Conservation (phyloP, 208 protist species). For the Trypanosoma cruzi region DNA sequence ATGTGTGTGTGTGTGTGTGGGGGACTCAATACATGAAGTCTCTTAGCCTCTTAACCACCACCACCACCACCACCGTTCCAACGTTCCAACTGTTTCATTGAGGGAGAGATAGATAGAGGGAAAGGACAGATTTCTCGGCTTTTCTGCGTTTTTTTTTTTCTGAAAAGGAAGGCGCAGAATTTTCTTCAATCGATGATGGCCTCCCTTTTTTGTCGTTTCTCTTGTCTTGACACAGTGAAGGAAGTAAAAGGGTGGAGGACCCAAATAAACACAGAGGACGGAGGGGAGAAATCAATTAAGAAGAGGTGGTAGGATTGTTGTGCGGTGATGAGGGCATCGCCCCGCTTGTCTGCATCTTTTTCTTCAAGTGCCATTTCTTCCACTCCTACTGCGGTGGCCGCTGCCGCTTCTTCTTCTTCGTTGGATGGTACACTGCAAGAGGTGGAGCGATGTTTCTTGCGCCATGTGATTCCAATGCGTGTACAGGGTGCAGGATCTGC, state of each 20-base stretch:
- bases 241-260: neutral
- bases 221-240: neutral
- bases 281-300: neutral
- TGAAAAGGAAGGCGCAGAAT: neutral
- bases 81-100: neutral
- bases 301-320: neutral
- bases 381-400: neutral
- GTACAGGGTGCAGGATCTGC: conserved; percentile 56
- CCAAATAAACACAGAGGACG: neutral
- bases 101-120: neutral
- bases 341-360: neutral
- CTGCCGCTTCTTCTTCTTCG: neutral
- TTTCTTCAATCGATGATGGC: neutral
- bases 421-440: neutral
- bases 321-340: conserved; percentile 5
- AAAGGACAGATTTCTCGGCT: neutral
- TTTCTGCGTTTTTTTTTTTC: conserved; percentile 6
- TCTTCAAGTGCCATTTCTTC: neutral
- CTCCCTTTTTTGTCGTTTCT: conserved; percentile 13
- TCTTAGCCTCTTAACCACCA: neutral
- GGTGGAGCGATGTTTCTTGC: conserved; percentile 54
- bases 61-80: too few relatives aligned
- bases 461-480: conserved; percentile 74
- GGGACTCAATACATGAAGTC: neutral
- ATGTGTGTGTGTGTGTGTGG: neutral